A percentile compares a stretch with the other conserved stretches of the same genome.
Conservation (phyloP, 2,329 filamentous ascomycete species). For the Fusarium floridanum region DNA sequence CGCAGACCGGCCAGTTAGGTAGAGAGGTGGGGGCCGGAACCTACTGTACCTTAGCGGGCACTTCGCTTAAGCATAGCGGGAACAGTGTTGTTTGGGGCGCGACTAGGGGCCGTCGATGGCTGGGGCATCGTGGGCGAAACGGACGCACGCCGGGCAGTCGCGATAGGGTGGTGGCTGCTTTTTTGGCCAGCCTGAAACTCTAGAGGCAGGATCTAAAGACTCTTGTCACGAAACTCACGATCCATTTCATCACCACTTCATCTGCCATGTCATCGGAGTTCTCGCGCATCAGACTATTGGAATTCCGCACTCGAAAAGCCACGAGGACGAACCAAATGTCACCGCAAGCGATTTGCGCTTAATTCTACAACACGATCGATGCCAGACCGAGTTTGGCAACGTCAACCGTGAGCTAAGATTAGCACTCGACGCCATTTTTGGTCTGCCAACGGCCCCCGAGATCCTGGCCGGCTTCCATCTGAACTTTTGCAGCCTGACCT, state of each 20-base stretch:
- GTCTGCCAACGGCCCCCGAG: constrained; percentile 13
- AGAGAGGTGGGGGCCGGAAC: constrained; percentile 11
- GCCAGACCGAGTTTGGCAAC: constrained; percentile 9
- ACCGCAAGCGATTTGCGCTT: constrained; percentile 9
- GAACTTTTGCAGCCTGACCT: constrained; percentile 27
- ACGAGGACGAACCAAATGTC: constrained; percentile 18
- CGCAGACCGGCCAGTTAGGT: neutral
- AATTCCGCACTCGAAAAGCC: constrained; percentile 15
- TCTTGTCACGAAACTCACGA: constrained; percentile 30
- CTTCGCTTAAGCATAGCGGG: constrained; percentile 48
- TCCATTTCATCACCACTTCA: constrained; percentile 2
- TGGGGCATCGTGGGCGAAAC: constrained; percentile 20
- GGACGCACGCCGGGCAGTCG: constrained; percentile 30
- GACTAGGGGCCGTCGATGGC: constrained; percentile 19
- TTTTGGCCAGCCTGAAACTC: constrained; percentile 47
- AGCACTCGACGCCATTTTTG: constrained; percentile 13
- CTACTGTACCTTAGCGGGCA: constrained; percentile 28
- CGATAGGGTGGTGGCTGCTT: constrained; percentile 38
- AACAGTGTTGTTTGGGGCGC: constrained; percentile 43
- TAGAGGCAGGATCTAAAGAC: constrained; percentile 38
- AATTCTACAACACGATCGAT: constrained; percentile 17
- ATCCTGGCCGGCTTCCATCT: constrained; percentile 30
- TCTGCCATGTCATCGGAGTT: neutral
- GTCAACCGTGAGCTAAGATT: constrained; percentile 15
- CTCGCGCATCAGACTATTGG: constrained; percentile 8